Conservation (phyloP, 768 basidiomycete genomes). For the Boletellus sp. region DNA sequence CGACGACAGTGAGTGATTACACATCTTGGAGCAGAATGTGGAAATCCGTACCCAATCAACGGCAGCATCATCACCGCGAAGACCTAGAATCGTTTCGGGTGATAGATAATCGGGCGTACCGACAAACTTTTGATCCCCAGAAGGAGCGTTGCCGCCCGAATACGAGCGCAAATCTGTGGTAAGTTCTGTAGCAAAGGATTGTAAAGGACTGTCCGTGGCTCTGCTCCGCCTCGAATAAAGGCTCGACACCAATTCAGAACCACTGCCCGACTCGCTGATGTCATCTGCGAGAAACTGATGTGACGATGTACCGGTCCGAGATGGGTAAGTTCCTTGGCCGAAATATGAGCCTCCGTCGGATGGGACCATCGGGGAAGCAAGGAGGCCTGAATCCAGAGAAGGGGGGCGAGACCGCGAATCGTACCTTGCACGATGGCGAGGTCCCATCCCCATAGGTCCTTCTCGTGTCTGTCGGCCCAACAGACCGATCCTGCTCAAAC, state of each 20-base stretch:
- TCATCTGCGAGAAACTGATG: slow-evolving; percentile 75
- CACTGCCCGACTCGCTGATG: slow-evolving; percentile 78
- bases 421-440: slow-evolving; percentile 51
- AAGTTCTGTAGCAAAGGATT: slow-evolving; percentile 83
- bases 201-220: slow-evolving; percentile 69
- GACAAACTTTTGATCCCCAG: slow-evolving; percentile 89
- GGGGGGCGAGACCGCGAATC: slow-evolving; percentile 77
- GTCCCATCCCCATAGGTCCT: slow-evolving; percentile 41
- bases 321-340: slow-evolving; percentile 58
- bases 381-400: slow-evolving; percentile 74
- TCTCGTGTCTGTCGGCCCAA: slow-evolving; percentile 92
- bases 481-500: slow-evolving; percentile 95
- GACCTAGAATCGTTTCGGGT: slow-evolving; percentile 91
- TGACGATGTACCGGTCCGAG: slow-evolving; percentile 61
- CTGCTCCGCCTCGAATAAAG: slow-evolving; percentile 51
- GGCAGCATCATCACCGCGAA: slow-evolving; percentile 89
- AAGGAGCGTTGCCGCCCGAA: slow-evolving; percentile 56
- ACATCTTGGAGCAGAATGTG: slow-evolving; percentile 5
- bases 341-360: slow-evolving; percentile 80
- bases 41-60: slow-evolving; percentile 87
- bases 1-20: slow-evolving; percentile 15
- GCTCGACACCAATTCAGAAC: slow-evolving; percentile 68
- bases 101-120: slow-evolving; percentile 98
- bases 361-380: slow-evolving; percentile 71
- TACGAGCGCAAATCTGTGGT: slow-evolving; percentile 81